Percentiles rank a stretch among this genome's conserved stretches.
Evolutionary conservation across 345 rosid species (phyloP).

Genomic region (Corchorus capsularis): DNA sequence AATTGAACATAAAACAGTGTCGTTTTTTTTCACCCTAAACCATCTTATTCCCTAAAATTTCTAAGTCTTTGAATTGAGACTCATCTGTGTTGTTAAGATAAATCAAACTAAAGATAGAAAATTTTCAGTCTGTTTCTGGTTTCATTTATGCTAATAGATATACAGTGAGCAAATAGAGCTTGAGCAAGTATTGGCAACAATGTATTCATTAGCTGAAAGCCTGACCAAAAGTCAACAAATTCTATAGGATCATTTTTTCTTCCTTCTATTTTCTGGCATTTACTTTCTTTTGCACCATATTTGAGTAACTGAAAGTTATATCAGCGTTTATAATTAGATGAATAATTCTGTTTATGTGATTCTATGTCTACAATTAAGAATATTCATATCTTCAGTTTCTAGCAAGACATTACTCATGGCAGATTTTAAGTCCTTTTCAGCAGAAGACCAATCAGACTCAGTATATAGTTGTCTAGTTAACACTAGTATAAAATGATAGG

Average conservation of each 20-base stretch:
- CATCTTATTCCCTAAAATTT: no score
- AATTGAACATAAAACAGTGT: no score
- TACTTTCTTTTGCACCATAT: not conserved
- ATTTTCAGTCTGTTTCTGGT: not conserved
- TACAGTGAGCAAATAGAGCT: not conserved
- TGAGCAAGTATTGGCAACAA: not conserved
- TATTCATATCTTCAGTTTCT: not conserved
- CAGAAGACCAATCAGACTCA: not conserved
- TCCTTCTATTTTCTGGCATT: not conserved
- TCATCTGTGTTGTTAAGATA: not conserved
- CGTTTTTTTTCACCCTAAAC: no score
- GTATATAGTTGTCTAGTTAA: not conserved
- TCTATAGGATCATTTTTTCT: not conserved
- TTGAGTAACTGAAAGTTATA: not conserved
- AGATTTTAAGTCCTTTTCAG: not conserved
- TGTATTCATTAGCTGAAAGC: not conserved
- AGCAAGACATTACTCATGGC: not conserved
- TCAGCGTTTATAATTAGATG: not conserved
- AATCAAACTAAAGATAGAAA: not conserved
- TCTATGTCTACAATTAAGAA: not conserved
- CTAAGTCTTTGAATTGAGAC: not conserved
- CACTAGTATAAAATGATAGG: not conserved
- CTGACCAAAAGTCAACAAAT: not conserved
- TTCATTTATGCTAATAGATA: not conserved
- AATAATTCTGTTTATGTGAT: constrained; percentile 1